Base-by-base conservation (phyloP, 73 alveolate species). In the Paramecium sexaurelia region DNA sequence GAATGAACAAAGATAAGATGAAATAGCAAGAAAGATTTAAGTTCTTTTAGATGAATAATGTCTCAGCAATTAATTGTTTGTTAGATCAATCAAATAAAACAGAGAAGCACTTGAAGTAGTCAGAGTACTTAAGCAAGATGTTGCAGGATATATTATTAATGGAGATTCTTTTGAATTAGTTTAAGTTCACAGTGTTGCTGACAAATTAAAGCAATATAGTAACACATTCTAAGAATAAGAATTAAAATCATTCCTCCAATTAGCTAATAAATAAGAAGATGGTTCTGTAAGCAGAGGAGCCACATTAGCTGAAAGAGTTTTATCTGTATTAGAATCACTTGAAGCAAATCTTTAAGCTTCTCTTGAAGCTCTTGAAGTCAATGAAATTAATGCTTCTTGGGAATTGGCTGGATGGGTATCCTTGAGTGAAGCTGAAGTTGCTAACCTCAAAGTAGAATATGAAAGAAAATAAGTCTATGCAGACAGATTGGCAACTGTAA, bases 361-460 rank as follows among this genome's bases (percentile, higher is more conserved):
- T 0, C 73, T 78, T 24, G 33, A 37, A 13, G 55, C 43, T 61
- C 55, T 78, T 37, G 73, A 78, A 45, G 40, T 22, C 1, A 78
- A 78, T 45, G 90, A 78, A 78, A 78, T 78, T 61, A 78, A 33
- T 78, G 90, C 90, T 6, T 37, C 90, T n/a, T 78, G 90, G 90
- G 90, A 78, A 78, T 45, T 78, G 8, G 90, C 90, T 9, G 90
- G 90, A 41, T 78, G 90, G 90, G 90, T 78, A 17, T 78, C 90
- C 5, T 78, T 78, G 73, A 41, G 75, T 78, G 90, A 78, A 78
- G 90, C 90, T 43, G 90, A 78, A 78, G 35, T 78, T 22, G 26
- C 68, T 8, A 78, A 1, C 20, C 73, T 78, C 9, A 43, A 43
- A 45, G 90, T 43, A 41, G 90, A 78, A 37, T 43, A 78, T 24